These are phyloP conservation scores for Magnolia changhungtana DNA, from an alignment of 164 flowering plant genomes.

Conservation along the genomic window DNA sequence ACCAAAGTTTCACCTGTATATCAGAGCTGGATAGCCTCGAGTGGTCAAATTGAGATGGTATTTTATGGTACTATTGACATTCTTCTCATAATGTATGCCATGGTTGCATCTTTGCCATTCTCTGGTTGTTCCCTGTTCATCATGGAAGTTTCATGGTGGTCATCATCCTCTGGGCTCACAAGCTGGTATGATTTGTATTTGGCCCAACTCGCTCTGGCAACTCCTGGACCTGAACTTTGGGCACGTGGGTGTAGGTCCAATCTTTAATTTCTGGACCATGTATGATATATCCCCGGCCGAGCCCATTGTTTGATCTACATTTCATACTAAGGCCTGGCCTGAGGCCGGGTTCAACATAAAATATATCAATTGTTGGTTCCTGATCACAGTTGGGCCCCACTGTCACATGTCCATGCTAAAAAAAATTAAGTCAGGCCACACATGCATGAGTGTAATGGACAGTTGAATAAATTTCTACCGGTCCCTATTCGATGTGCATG, in stretches of 20 bases:
- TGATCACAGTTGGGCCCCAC: too few relatives aligned
- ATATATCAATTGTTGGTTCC: too few relatives aligned
- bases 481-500: neutral
- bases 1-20: conserved; percentile 12
- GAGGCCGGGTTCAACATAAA: too few relatives aligned
- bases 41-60: conserved; percentile 24
- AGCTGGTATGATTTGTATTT: too few relatives aligned
- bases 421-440: too few relatives aligned
- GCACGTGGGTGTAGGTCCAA: too few relatives aligned
- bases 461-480: too few relatives aligned
- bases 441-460: too few relatives aligned
- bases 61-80: conserved; percentile 12
- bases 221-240: neutral
- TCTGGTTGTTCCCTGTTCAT: conserved; percentile 17
- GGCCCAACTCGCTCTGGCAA: neutral
- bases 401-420: too few relatives aligned
- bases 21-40: conserved; percentile 18
- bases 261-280: neutral
- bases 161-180: too few relatives aligned
- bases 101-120: conserved; percentile 30
- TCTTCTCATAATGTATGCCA: conserved; percentile 10
- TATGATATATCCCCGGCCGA: neutral
- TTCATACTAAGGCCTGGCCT: too few relatives aligned
- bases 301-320: too few relatives aligned
- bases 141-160: neutral